phyloP scores from a whole-genome alignment of 768 basidiomycete species.

The Cyathus striatus region DNA sequence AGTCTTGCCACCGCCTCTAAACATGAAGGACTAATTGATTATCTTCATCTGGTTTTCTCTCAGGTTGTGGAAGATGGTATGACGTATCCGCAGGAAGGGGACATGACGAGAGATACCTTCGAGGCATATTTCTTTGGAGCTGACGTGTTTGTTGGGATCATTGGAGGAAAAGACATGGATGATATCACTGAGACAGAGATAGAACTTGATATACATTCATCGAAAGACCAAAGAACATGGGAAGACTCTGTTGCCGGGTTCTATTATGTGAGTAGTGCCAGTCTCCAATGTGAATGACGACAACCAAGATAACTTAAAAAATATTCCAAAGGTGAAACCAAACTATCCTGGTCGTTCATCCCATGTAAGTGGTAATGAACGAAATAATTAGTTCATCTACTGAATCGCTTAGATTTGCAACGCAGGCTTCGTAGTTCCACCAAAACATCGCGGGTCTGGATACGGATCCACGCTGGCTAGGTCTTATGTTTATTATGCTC shows the following conservation, averaged over 20 bases:
- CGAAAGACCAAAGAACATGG: conserved; percentile 53
- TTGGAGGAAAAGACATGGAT: conserved; percentile 12
- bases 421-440: conserved; percentile 80
- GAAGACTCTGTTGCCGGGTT: conserved; percentile 68
- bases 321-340: conserved; percentile 53
- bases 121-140: conserved; percentile 73
- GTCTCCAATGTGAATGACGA: background rate
- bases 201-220: conserved; percentile 32
- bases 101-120: conserved; percentile 50
- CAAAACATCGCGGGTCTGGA: conserved; percentile 53
- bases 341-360: conserved; percentile 90
- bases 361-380: conserved; percentile 56
- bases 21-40: conserved; percentile 49
- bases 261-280: conserved; percentile 57
- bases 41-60: conserved; percentile 60
- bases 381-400: background rate
- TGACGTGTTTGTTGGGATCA: conserved; percentile 70
- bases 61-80: conserved; percentile 68
- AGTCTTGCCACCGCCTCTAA: conserved; percentile 32
- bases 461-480: conserved; percentile 70
- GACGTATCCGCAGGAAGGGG: conserved; percentile 84
- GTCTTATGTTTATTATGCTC: conserved; percentile 80
- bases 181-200: conserved; percentile 16
- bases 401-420: conserved; percentile 65
- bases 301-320: conserved; percentile 5